Conservation (phyloP, 768 basidiomycete species). For the Boletus sp. region DNA sequence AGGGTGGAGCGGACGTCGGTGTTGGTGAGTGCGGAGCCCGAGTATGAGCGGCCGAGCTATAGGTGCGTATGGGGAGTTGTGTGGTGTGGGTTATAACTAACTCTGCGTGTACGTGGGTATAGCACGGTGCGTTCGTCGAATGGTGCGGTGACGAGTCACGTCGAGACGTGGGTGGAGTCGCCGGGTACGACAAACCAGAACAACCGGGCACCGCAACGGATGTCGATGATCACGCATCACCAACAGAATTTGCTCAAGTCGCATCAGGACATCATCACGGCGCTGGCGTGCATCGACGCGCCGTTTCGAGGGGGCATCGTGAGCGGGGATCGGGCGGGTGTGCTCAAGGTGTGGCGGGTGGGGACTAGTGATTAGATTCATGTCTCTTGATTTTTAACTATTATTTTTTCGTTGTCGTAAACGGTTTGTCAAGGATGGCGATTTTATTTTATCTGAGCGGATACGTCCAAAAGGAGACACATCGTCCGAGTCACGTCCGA, state of each 20-base stretch:
- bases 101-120: background rate
- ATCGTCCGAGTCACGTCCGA: slow-evolving; percentile 14
- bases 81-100: slow-evolving; percentile 8
- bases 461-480: slow-evolving; percentile 26
- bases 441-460: background rate
- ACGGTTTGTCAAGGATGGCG: too few relatives aligned
- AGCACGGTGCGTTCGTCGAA: slow-evolving; percentile 35
- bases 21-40: slow-evolving; percentile 74
- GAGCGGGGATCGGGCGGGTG: slow-evolving; percentile 87
- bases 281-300: slow-evolving; percentile 82
- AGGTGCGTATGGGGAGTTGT: slow-evolving; percentile 43
- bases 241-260: slow-evolving; percentile 82
- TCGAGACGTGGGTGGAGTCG: slow-evolving; percentile 60
- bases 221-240: slow-evolving; percentile 73
- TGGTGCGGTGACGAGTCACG: slow-evolving; percentile 48
- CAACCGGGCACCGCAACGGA: slow-evolving; percentile 70
- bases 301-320: slow-evolving; percentile 91
- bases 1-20: slow-evolving; percentile 70
- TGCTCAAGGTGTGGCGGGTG: slow-evolving; percentile 86
- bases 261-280: slow-evolving; percentile 89
- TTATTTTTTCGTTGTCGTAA: too few relatives aligned
- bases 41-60: slow-evolving; percentile 73
- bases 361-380: slow-evolving; percentile 47
- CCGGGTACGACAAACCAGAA: slow-evolving; percentile 44
- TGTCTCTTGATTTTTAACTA: too few relatives aligned